Evolutionary conservation across 371 early-diverging fungal genomes (phyloP).

Genomic region (Mortierella sp.): DNA sequence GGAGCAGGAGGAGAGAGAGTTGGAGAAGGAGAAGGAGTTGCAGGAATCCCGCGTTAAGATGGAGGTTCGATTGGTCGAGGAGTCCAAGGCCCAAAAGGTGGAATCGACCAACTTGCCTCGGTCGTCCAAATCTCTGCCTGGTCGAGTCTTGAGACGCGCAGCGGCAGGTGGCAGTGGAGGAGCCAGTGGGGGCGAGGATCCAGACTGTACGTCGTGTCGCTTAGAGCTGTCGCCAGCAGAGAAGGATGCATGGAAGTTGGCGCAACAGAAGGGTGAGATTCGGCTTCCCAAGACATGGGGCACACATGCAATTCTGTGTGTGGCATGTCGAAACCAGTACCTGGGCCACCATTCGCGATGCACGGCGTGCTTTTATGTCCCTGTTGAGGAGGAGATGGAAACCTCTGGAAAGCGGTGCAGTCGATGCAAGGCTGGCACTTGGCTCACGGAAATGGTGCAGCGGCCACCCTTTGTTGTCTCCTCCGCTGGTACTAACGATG

Average conservation of each 20-base stretch:
- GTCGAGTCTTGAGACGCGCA: constrained; percentile 45
- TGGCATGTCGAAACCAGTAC: constrained; percentile 43
- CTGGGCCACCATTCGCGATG: constrained; percentile 50
- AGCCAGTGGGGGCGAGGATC: constrained; percentile 27
- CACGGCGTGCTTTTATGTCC: constrained; percentile 55
- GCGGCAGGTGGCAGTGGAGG: constrained; percentile 17
- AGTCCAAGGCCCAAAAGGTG: constrained; percentile 42
- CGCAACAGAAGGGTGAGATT: constrained; percentile 35
- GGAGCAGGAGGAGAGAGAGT: constrained; percentile 14
- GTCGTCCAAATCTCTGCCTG: constrained; percentile 53
- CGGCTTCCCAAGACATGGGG: constrained; percentile 55
- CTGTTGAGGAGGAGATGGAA: constrained; percentile 42
- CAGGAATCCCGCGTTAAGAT: constrained; percentile 9
- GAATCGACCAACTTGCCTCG: constrained; percentile 53
- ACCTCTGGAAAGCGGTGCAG: constrained; percentile 33
- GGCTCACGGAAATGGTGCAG: constrained; percentile 40
- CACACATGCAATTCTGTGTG: constrained; percentile 45
- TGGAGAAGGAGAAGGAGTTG: constrained; percentile 20
- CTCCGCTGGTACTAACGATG: no score
- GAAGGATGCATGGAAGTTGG: constrained; percentile 40
- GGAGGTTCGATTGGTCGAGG: constrained; percentile 16
- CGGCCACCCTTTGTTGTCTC: background rate
- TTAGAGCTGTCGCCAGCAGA: constrained; percentile 42
- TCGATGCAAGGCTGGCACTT: constrained; percentile 55
- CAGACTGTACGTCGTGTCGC: constrained; percentile 54